A percentile compares a stretch with the other conserved stretches of the same genome.
These are phyloP conservation scores for Lunasporangiospora selenospora DNA, from an alignment of 192 early-diverging fungal genomes.

Conservation along the genomic window DNA sequence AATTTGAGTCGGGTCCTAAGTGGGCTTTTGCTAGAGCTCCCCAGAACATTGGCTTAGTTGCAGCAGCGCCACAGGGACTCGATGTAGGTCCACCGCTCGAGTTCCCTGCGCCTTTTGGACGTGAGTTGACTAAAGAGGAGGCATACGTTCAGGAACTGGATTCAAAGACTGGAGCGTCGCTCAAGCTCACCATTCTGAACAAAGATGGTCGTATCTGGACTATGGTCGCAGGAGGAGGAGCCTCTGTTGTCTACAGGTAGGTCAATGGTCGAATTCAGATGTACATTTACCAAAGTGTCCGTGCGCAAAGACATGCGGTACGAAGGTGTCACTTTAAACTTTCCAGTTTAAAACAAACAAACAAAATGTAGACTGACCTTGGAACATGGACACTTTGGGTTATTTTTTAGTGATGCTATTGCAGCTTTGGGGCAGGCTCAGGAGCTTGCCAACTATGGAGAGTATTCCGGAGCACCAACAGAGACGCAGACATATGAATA, in stretches of 20 bases:
- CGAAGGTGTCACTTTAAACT: too few species aligned
- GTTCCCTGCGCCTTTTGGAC: conserved; percentile 98
- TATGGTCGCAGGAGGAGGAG: conserved; percentile 99
- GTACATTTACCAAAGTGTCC: too few species aligned
- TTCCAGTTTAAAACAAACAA: too few species aligned
- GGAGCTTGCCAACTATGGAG: conserved; percentile 99
- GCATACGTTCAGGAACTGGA: conserved; percentile 98
- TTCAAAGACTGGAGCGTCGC: conserved; percentile 97
- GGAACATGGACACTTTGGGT: background rate
- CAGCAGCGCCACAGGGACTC: conserved; percentile 43
- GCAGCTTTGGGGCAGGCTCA: conserved; percentile 93
- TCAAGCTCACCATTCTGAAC: conserved; percentile 98
- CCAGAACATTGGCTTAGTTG: conserved; percentile 53
- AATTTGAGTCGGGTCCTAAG: conserved; percentile 95
- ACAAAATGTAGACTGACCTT: too few species aligned
- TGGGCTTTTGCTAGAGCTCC: conserved; percentile 89
- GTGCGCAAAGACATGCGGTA: too few species aligned
- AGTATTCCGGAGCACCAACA: conserved; percentile 99
- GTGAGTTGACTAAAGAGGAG: conserved; percentile 95
- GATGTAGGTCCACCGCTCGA: conserved; percentile 89
- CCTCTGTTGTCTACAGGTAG: conserved; percentile 90
- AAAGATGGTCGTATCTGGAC: conserved; percentile 97
- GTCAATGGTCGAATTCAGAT: too few species aligned
- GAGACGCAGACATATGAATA: conserved; percentile 99
- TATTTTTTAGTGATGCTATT: conserved; percentile 85